Evolutionary conservation across 2,329 filamentous ascomycete species (phyloP).

Genomic region (Verticillium nonalfalfae): DNA sequence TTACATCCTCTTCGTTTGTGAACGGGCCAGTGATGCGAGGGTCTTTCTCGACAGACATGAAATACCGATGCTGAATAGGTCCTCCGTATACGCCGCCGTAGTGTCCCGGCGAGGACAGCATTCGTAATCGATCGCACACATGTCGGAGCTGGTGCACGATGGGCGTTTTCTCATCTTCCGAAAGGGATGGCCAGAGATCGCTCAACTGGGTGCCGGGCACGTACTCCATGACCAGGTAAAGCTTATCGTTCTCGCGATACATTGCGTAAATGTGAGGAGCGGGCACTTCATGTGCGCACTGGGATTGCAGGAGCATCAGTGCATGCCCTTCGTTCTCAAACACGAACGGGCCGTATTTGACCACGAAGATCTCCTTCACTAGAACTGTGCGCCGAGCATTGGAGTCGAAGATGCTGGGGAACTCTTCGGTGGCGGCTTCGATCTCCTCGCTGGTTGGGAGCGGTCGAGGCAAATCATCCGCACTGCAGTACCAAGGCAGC

Average conservation of each 20-base stretch:
- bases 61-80: background rate
- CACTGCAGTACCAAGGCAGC: too few relatives aligned
- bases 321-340: too few relatives aligned
- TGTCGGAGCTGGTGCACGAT: background rate
- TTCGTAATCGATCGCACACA: background rate
- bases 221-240: background rate
- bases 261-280: background rate
- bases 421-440: too few relatives aligned
- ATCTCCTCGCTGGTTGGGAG: too few relatives aligned
- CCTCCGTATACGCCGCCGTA: background rate
- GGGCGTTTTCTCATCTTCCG: background rate
- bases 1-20: background rate
- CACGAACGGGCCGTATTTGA: too few relatives aligned
- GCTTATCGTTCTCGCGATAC: background rate
- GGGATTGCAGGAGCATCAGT: too few relatives aligned
- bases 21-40: background rate
- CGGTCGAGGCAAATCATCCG: too few relatives aligned
- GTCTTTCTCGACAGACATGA: background rate
- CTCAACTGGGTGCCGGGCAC: background rate
- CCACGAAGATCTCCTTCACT: too few relatives aligned
- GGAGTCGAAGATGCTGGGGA: too few relatives aligned
- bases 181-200: background rate
- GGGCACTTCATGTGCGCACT: too few relatives aligned
- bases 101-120: background rate
- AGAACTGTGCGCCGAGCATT: too few relatives aligned